Base-by-base conservation (phyloP, 306 rosid genomes). In the Senna siamea region DNA sequence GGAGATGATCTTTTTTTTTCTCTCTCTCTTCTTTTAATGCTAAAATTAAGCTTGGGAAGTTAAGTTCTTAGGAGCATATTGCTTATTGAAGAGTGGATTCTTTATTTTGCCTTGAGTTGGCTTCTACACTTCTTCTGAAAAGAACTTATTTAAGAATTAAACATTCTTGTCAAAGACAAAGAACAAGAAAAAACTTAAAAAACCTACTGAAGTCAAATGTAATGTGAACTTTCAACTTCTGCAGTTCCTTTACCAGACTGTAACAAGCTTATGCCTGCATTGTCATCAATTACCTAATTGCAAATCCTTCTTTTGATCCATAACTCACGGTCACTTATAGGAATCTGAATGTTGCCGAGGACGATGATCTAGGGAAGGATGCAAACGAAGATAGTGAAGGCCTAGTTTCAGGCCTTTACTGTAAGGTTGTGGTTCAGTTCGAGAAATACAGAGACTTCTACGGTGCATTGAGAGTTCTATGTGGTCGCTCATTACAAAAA, bases 301-400 rank as follows among this genome's bases (percentile, higher is more conserved):
- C 78, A 30, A 61, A 51, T 84, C 34, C 17, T 76, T 68, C 14
- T 17, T 61, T 23, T 80, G 48, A 37, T 32, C 66, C 72, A 71
- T 81, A 26, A 87, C 66, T 61, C 37, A 37, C 13, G 2, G 28
- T 9, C 63, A 65, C 82, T 67, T 60, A 76, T 74, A 91, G 98
- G 93, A 89, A 91, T 85, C 91, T 94, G 80, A 78, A 84, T 87
- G 90, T 91, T 84, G 89, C 93, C 7, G 98, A 81, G 90, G 98
- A 91, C 69, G 79, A 89, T 84, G 87, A 82, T 80, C 81, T 83
- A 56, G 86, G 82, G 60, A 87, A 91, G 87, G 90, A 88, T 75
- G 87, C 76, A 41, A 67, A 80, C 22, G 89, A 89, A 76, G 96
- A 87, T 38, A 78, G 78, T 57, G 85, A 22, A 53, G 87, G 76